A percentile compares a stretch with the other conserved stretches of the same genome.
These are phyloP conservation scores for Prinsepia uniflora DNA, from an alignment of 306 rosid species.

Conservation along the genomic window DNA sequence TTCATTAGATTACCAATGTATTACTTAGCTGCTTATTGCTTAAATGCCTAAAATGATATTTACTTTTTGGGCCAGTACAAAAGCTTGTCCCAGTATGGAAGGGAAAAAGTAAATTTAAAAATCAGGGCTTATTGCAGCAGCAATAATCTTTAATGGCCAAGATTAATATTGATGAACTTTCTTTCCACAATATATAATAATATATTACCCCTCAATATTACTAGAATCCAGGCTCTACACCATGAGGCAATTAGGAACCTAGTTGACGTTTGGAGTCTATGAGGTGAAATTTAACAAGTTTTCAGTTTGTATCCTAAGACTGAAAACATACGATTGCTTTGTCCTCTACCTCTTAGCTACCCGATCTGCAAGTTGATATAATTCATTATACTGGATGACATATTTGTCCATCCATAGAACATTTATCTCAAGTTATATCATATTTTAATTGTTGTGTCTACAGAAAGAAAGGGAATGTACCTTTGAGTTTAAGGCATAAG, in stretches of 20 bases:
- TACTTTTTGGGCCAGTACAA: neutral
- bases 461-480: neutral
- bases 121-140: neutral
- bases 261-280: neutral
- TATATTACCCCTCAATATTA: neutral
- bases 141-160: neutral
- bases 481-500: conserved; percentile 5
- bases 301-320: neutral
- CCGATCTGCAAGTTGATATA: neutral
- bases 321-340: neutral
- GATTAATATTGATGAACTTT: neutral
- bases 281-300: neutral
- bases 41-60: neutral
- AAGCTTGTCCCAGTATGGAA: neutral
- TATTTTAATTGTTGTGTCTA: neutral
- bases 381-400: neutral
- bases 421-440: neutral
- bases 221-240: neutral
- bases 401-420: neutral
- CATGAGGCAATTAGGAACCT: neutral
- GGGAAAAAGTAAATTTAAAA: neutral
- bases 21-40: neutral
- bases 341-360: neutral
- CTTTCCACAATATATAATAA: neutral
- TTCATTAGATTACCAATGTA: neutral